A percentile compares a stretch with the other conserved stretches of the same genome.
Conservation (phyloP, 1,139 yeast genomes). For the Pichia sp. region DNA sequence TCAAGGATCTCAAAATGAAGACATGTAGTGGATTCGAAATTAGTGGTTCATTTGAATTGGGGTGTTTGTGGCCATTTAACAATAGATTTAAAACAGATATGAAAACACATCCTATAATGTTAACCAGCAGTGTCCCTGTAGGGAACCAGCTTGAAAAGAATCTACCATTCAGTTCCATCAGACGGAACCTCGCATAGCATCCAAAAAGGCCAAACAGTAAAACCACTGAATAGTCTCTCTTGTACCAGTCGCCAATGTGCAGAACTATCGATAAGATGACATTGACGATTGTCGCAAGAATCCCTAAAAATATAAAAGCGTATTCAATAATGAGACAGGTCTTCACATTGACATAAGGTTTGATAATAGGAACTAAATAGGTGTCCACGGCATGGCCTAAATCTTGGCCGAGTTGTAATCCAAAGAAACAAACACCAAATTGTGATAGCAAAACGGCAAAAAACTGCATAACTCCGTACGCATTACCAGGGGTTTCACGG, state of each 20-base stretch:
- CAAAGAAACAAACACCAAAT: conserved; percentile 31
- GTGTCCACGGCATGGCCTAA: conserved; percentile 20
- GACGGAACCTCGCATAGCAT: conserved; percentile 49
- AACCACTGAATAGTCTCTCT: conserved; percentile 51
- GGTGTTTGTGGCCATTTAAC: conserved; percentile 32
- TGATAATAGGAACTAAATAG: background rate
- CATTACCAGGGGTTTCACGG: conserved; percentile 45
- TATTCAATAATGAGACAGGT: conserved; percentile 7
- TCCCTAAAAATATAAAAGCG: conserved; percentile 10
- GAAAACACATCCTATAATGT: conserved; percentile 46
- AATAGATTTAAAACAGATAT: conserved; percentile 46
- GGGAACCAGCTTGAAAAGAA: conserved; percentile 35
- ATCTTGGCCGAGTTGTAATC: conserved; percentile 35
- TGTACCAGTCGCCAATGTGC: conserved; percentile 31
- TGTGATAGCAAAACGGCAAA: conserved; percentile 31
- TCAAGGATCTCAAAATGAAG: conserved; percentile 47
- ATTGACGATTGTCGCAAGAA: conserved; percentile 14
- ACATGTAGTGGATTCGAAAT: conserved; percentile 32
- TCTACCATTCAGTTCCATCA: conserved; percentile 34
- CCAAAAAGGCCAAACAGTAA: conserved; percentile 58
- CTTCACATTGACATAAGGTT: conserved; percentile 2
- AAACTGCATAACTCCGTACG: conserved; percentile 71
- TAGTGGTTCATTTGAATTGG: conserved; percentile 16
- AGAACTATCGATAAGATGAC: conserved; percentile 17
- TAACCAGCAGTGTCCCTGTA: conserved; percentile 66